Evolutionary conservation across 2,329 filamentous ascomycete species (phyloP).

Genomic region (Curvularia sp.): DNA sequence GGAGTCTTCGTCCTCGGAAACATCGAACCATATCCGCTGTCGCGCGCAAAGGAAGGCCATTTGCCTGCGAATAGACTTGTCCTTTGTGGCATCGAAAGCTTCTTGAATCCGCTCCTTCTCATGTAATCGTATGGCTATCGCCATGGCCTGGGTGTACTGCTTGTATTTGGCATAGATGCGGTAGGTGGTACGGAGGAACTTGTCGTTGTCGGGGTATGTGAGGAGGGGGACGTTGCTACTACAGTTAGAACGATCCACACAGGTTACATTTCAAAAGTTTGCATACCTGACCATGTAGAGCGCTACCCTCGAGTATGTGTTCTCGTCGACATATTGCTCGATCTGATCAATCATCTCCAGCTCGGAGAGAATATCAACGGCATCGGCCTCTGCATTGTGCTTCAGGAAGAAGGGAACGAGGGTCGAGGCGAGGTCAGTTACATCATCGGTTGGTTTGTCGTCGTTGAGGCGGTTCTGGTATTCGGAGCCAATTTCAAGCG

Average conservation of each 20-base stretch:
- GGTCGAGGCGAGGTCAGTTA: constrained; percentile 81
- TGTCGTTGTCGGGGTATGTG: constrained; percentile 96
- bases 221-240: constrained; percentile 90
- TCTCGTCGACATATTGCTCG: constrained; percentile 85
- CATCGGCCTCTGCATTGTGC: constrained; percentile 97
- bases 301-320: constrained; percentile 92
- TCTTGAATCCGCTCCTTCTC: constrained; percentile 81
- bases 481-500: constrained; percentile 93
- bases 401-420: constrained; percentile 94
- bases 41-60: constrained; percentile 91
- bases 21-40: constrained; percentile 84
- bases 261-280: background rate
- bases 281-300: constrained; percentile 87
- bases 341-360: constrained; percentile 96
- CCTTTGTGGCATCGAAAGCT: constrained; percentile 80
- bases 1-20: constrained; percentile 73
- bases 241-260: constrained; percentile 28
- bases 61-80: constrained; percentile 87
- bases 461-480: constrained; percentile 86
- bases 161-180: constrained; percentile 93
- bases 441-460: constrained; percentile 82
- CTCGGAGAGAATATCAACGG: constrained; percentile 95
- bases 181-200: constrained; percentile 91
- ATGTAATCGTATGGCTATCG: constrained; percentile 91
- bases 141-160: constrained; percentile 90